Evolutionary conservation across 257 asterid genomes (phyloP).

Genomic region (Catharanthus roseus): DNA sequence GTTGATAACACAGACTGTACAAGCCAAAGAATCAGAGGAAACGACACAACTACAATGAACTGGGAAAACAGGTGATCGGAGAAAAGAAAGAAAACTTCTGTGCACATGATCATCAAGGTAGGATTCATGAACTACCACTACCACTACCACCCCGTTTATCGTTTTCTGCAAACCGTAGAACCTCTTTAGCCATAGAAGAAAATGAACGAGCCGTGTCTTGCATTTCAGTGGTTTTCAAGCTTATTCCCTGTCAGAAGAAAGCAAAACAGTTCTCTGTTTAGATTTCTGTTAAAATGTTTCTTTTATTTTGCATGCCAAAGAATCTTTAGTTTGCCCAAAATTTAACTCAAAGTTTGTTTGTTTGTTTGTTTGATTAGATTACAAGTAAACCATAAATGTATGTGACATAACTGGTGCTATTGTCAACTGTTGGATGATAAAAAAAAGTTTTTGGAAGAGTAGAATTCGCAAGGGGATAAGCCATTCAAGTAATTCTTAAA

Average conservation of each 20-base stretch:
- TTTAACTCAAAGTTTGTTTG: not conserved
- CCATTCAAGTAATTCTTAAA: not conserved
- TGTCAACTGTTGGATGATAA: not conserved
- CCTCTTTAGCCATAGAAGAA: conserved; percentile 82
- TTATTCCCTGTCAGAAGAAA: conserved; percentile 60
- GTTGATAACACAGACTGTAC: not conserved
- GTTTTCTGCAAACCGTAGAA: conserved; percentile 54
- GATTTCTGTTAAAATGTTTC: not conserved
- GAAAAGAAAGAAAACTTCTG: no score
- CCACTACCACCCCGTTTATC: conserved; percentile 31
- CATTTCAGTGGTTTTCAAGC: conserved; percentile 75
- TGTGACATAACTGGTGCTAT: not conserved
- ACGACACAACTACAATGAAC: not conserved
- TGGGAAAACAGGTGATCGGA: no score
- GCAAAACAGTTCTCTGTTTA: conserved; percentile 1
- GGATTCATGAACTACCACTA: conserved; percentile 19
- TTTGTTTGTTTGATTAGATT: no score
- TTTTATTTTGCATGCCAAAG: not conserved
- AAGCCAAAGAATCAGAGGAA: not conserved
- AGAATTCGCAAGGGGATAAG: not conserved
- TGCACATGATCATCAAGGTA: no score
- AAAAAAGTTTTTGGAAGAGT: not conserved
- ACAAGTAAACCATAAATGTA: not conserved
- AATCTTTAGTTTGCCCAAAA: not conserved
- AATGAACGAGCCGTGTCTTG: conserved; percentile 82